phyloP scores from a whole-genome alignment of 306 rosid genomes.

The Acacia crassicarpa region DNA sequence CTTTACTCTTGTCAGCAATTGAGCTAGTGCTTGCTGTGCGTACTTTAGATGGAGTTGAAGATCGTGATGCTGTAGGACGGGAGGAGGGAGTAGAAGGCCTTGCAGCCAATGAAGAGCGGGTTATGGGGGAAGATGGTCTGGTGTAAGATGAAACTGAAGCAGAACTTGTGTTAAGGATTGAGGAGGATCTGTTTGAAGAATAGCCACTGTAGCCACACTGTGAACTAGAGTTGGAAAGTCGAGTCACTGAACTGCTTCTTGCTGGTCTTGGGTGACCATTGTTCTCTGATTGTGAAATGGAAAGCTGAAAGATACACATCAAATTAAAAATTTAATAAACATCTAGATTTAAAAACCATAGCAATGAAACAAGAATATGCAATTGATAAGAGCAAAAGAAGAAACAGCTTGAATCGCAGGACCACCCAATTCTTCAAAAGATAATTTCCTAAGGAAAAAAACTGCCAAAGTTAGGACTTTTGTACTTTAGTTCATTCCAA shows the following conservation, averaged over 20 bases:
- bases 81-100: slow-evolving; percentile 90
- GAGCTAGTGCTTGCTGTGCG: slow-evolving; percentile 60
- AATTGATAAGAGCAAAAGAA: background rate
- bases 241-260: slow-evolving; percentile 96
- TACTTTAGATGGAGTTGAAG: slow-evolving; percentile 85
- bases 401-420: background rate
- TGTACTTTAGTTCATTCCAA: background rate
- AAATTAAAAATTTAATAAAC: slow-evolving; percentile 22
- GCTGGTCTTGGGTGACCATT: slow-evolving; percentile 70
- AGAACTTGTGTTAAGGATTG: slow-evolving; percentile 95
- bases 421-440: background rate
- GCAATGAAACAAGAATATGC: background rate
- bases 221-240: slow-evolving; percentile 68
- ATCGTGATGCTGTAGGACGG: slow-evolving; percentile 58
- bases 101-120: slow-evolving; percentile 60
- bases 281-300: slow-evolving; percentile 82
- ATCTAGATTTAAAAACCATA: background rate
- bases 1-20: slow-evolving; percentile 61
- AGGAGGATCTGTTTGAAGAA: slow-evolving; percentile 73
- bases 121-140: slow-evolving; percentile 80
- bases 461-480: background rate
- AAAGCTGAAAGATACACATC: slow-evolving; percentile 65
- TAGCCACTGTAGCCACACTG: slow-evolving; percentile 59
- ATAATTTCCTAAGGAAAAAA: background rate
- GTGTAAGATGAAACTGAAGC: slow-evolving; percentile 91